Evolutionary conservation across 768 basidiomycete species (phyloP), one percentile per base, ranked within the genome.

Genomic region (Boletales sp.): DNA sequence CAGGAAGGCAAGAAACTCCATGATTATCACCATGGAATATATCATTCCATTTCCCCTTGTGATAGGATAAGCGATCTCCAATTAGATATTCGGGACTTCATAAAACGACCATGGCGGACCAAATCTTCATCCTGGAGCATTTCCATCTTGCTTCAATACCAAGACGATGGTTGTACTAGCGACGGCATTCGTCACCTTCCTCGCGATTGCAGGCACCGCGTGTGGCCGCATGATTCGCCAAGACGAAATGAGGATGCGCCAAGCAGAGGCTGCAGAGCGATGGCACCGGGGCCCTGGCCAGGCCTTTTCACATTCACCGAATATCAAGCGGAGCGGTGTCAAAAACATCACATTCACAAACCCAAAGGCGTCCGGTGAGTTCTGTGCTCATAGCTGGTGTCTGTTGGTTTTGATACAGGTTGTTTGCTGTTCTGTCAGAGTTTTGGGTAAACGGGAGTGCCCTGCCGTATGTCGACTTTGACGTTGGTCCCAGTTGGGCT

Each of bases 401-500:
- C 14, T 10, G 8, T 42, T 4, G 15, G 9, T 12, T n/a, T 5
- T 24, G 17, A 40, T 48, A 43, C 12, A 54, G 18, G 37, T 14
- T 8, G 9, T 32, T 15, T 17, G 4, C 30, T 40, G 9, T 19
- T 18, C 9, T 14, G 18, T 7, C 17, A 86, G 86, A 84, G 56
- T 89, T 87, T 61, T 87, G 72, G 58, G 87, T 90, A 14, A 71
- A 87, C 54, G 87, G 87, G 1, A 74, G 68, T 38, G 70, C 66
- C 31, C 81, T 90, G 39, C 87, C 87, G 5, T 71, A 82, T 38
- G 82, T 89, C 17, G 74, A 83, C 56, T 89, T 84, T 55, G 85
- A 89, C 56, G 72, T 87, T 35, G 87, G 87, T 3, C 83, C 86
- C 3, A 86, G 83, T 54, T 89, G 85, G 84, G 70, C 85, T 4